Base-by-base conservation (phyloP, 495 filamentous ascomycete species). In the Xylaria longipes region DNA sequence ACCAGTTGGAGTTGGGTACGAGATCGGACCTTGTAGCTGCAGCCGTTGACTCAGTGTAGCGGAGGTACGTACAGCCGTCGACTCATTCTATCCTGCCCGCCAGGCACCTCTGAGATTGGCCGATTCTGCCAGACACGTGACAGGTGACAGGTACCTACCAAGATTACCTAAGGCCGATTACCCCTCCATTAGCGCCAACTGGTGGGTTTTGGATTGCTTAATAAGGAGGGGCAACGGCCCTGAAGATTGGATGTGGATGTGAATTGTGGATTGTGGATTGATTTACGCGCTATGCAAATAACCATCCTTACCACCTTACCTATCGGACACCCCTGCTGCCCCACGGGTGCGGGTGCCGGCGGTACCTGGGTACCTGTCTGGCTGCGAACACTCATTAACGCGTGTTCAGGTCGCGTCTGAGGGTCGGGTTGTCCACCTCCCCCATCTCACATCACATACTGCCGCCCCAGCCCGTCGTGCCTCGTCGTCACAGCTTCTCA, bases 161-260 rank as follows among this genome's bases (percentile, higher is more conserved):
- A 45, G n/a, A 58, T 58, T 15, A n/a, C n/a, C n/a, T n/a, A n/a
- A 2, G 65, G 6, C 9, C 11, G 20, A 37, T 3, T 68, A 58
- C 65, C 65, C 65, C 65, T 57, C 65, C 45, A 68, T 45, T 68
- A 68, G 65, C 65, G 65, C 41, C 39, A 66, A 29, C 20, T 54
- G 25, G 31, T 56, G 65, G 35, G 35, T 45, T 65, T 31, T 2
- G 17, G 29, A 35, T n/a, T 20, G 62, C 62, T 65, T 65, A 65
- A 48, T 65, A 65, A 65, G 39, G 63, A 66, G 63, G 63, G 63
- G 63, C 39, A 48, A 14, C 52, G 27, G 14, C 52, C 20, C 52
- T 7, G 25, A 14, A 31, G 52, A 56, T 56, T 56, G 52, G 52
- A 31, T 27, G 27, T 27, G 52, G 9, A 50, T 41, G 12, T 9